Percentiles rank a stretch among this genome's conserved stretches.
Conservation (phyloP, 106 monocot species). For the Phalaenopsis aphrodite region DNA sequence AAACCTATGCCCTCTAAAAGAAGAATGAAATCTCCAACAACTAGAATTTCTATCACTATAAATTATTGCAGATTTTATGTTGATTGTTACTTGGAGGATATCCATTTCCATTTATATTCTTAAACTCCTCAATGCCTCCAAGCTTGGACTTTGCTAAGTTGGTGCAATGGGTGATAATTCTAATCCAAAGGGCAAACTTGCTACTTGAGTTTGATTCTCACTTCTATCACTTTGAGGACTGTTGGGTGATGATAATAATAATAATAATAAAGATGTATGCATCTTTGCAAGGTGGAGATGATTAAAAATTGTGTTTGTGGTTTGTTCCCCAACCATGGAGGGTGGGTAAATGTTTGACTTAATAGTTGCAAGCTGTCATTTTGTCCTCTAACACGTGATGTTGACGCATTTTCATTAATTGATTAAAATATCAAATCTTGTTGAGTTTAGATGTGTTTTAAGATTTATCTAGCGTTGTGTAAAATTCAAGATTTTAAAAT, state of each 20-base stretch:
- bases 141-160: not conserved
- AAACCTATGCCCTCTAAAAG: no score
- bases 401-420: not conserved
- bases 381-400: not conserved
- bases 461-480: not conserved
- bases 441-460: not conserved
- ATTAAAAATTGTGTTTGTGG: not conserved
- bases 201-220: no score
- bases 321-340: not conserved
- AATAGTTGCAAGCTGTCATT: not conserved
- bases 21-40: no score
- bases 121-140: not conserved
- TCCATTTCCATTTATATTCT: not conserved
- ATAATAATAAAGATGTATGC: not conserved
- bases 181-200: not conserved
- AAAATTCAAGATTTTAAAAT: no score
- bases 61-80: not conserved
- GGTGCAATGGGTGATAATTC: not conserved
- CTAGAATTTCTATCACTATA: not conserved
- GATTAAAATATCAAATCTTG: not conserved
- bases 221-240: no score
- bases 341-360: not conserved
- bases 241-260: no score
- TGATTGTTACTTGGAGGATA: not conserved
- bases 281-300: not conserved